Conservation (phyloP, 192 early-diverging fungal species). For the Dissophora ornata region DNA sequence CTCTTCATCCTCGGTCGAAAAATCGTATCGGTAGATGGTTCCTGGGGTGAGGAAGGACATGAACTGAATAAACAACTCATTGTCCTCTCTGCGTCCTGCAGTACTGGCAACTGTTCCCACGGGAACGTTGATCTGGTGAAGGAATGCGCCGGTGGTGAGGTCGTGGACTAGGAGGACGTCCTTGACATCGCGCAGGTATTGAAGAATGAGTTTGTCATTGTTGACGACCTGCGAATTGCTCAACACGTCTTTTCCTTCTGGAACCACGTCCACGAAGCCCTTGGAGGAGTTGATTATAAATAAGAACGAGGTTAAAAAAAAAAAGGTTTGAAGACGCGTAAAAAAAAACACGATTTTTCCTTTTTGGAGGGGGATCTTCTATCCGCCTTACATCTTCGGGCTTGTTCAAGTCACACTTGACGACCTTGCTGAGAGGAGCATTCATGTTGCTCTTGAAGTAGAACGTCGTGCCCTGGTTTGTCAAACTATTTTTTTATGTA, state of each 20-base stretch:
- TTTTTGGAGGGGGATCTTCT: no score
- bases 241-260: constrained; percentile 64
- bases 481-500: no score
- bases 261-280: constrained; percentile 70
- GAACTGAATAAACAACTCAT: constrained; percentile 67
- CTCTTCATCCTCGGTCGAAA: constrained; percentile 35
- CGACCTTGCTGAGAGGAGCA: constrained; percentile 69
- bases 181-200: constrained; percentile 75
- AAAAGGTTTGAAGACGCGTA: background rate
- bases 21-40: constrained; percentile 68
- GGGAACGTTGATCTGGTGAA: constrained; percentile 57
- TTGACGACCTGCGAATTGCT: constrained; percentile 57
- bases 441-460: constrained; percentile 71
- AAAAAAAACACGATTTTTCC: background rate
- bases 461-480: constrained; percentile 68
- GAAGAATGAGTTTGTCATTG: constrained; percentile 66
- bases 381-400: constrained; percentile 64
- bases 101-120: constrained; percentile 61
- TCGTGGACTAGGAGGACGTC: constrained; percentile 59
- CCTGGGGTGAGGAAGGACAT: constrained; percentile 69
- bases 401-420: constrained; percentile 69
- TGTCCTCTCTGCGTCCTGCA: constrained; percentile 52
- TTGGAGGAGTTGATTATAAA: no score
- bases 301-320: no score
- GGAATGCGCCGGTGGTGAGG: constrained; percentile 54